Evolutionary conservation across 2,329 filamentous ascomycete genomes (phyloP).

Genomic region (Aaosphaeria pasadenensis): DNA sequence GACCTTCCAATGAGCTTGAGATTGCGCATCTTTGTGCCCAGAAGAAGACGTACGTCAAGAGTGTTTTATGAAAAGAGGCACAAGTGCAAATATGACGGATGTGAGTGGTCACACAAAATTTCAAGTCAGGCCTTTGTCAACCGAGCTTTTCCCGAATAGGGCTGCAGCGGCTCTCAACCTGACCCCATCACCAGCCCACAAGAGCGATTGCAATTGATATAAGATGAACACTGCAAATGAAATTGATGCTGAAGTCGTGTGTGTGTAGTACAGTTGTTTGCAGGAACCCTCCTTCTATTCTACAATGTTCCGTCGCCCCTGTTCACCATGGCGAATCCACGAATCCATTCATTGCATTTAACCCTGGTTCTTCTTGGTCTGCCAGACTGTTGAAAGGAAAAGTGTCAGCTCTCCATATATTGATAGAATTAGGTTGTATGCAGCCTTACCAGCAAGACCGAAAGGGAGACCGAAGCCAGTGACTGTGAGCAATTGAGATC

Average conservation of each 20-base stretch:
- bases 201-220: background rate
- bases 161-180: conserved; percentile 2
- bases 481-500: conserved; percentile 35
- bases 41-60: background rate
- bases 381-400: conserved; percentile 55
- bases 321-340: conserved; percentile 12
- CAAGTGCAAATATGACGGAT: background rate
- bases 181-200: background rate
- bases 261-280: conserved; percentile 29
- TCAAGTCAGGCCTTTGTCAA: conserved; percentile 5
- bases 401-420: conserved; percentile 15
- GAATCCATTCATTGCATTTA: conserved; percentile 15
- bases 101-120: background rate
- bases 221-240: conserved; percentile 26
- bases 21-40: conserved; percentile 70
- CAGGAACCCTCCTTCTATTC: conserved; percentile 27
- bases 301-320: conserved; percentile 23
- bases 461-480: conserved; percentile 60
- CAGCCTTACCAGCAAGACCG: conserved; percentile 59
- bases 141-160: conserved; percentile 22
- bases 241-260: conserved; percentile 28
- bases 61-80: background rate
- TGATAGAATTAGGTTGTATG: background rate
- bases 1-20: conserved; percentile 73
- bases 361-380: conserved; percentile 60